These are phyloP conservation scores for Talaromyces trachyspermus DNA, from an alignment of 495 filamentous ascomycete species.

Conservation along the genomic window DNA sequence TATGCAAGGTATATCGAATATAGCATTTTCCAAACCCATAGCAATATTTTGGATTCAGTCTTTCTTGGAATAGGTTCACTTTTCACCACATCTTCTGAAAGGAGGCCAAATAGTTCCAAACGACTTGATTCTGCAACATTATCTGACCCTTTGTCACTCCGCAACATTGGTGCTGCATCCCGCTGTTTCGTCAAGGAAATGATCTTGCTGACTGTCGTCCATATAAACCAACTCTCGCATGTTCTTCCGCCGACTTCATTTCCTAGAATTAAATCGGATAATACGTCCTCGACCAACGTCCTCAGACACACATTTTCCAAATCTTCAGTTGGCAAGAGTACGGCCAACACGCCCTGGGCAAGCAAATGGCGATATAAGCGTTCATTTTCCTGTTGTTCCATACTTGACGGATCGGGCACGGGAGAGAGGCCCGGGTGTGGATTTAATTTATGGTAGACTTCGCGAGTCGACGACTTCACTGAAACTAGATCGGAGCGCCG, in stretches of 20 bases:
- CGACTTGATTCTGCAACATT: slow-evolving; percentile 16
- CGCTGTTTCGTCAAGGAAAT: slow-evolving; percentile 31
- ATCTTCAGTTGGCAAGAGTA: slow-evolving; percentile 87
- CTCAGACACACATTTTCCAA: slow-evolving; percentile 79
- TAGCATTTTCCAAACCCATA: slow-evolving; percentile 60
- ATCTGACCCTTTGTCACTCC: slow-evolving; percentile 7
- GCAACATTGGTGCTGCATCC: slow-evolving; percentile 15
- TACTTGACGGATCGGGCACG: slow-evolving; percentile 49
- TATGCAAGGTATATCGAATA: slow-evolving; percentile 62
- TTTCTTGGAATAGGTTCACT: not conserved
- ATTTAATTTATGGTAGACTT: slow-evolving; percentile 76
- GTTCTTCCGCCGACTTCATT: slow-evolving; percentile 66
- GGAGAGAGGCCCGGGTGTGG: slow-evolving; percentile 76
- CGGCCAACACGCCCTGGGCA: slow-evolving; percentile 65
- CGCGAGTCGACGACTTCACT: slow-evolving; percentile 35
- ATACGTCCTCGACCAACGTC: slow-evolving; percentile 71
- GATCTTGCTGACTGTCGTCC: slow-evolving; percentile 67
- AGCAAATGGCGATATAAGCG: slow-evolving; percentile 72
- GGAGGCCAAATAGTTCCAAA: slow-evolving; percentile 41
- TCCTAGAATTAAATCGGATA: slow-evolving; percentile 79
- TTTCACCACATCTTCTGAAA: slow-evolving; percentile 26
- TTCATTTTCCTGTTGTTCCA: slow-evolving; percentile 67
- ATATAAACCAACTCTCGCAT: slow-evolving; percentile 80
- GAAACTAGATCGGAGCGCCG: slow-evolving; percentile 41
- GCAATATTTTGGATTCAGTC: slow-evolving; percentile 21